These are phyloP conservation scores for Saccharomycopsis selenospora DNA, from an alignment of 805 yeast genomes.

Conservation along the genomic window DNA sequence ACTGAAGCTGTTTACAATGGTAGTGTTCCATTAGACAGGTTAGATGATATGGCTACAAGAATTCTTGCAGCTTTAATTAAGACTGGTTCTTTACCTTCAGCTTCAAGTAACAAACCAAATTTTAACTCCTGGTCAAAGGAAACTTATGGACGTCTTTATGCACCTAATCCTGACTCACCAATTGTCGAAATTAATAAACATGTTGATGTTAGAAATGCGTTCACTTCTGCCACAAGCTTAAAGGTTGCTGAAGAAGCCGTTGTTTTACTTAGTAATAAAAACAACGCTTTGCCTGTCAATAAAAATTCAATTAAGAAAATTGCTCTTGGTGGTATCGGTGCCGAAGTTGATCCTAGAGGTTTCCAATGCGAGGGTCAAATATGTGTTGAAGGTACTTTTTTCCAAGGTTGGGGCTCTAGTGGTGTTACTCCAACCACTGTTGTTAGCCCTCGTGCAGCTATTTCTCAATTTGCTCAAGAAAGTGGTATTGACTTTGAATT, in stretches of 20 bases:
- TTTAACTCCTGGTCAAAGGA: conserved; percentile 54
- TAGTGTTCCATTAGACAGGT: conserved; percentile 44
- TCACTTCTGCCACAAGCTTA: conserved; percentile 42
- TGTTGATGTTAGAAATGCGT: conserved; percentile 43
- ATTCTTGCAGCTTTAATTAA: conserved; percentile 51
- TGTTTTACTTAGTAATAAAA: conserved; percentile 46
- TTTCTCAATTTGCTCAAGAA: conserved; percentile 39
- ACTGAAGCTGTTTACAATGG: conserved; percentile 49
- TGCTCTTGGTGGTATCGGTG: conserved; percentile 46
- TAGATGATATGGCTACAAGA: conserved; percentile 57
- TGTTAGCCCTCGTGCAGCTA: conserved; percentile 52
- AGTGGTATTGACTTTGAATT: conserved; percentile 40
- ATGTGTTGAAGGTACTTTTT: conserved; percentile 46
- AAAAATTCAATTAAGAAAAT: conserved; percentile 30
- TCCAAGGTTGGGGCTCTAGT: conserved; percentile 63
- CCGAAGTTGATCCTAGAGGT: conserved; percentile 44
- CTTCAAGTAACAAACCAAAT: conserved; percentile 41
- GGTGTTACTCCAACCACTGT: conserved; percentile 49
- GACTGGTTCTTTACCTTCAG: conserved; percentile 34
- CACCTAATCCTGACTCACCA: conserved; percentile 50
- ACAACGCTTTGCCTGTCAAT: conserved; percentile 45
- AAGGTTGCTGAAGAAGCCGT: conserved; percentile 52
- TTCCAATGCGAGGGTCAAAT: conserved; percentile 47
- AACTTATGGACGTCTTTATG: conserved; percentile 46
- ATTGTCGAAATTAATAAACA: conserved; percentile 47